Base-by-base conservation (phyloP, 805 yeast genomes). In the Starmerella floricola region DNA sequence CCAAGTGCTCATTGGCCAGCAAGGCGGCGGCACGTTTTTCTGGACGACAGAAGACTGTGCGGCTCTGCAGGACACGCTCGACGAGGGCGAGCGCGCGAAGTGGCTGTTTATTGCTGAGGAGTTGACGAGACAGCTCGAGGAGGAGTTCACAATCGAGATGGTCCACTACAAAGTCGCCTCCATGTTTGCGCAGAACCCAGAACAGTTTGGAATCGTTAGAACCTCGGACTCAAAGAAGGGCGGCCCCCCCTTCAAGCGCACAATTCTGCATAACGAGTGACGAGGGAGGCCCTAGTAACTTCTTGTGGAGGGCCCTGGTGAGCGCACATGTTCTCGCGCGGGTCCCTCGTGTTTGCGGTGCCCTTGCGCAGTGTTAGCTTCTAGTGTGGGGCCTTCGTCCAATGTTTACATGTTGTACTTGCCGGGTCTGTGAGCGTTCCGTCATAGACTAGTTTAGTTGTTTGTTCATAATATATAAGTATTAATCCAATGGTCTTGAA, bases 1-100 rank as follows among this genome's bases (percentile, higher is more conserved):
- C 53, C 88, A 80, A 59, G 88, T 80, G 3, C 67, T 80, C 36
- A 79, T 81, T 49, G 91, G 91, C 4, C 88, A 80, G 56, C 88
- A 80, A 53, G 88, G 88, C 3, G 79, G 81, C 27, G 81, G 80
- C 11, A 68, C 76, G 1, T 70, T 74, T 19, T 70, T 73, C 24
- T 79, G 85, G 79, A 73, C 71, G 8, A 52, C 63, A 1, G 73
- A 71, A 13, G 85, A 79, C 57, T 68, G 73, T 6, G 45, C 59
- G 23, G 64, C 65, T 17, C 60, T 80, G 31, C 75, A 71, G 51
- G 56, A 56, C 15, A 50, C 75, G n/a, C 59, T 79, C 8, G 87
- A 80, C 54, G 76, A 72, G 33, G 85, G 79, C 1, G 88, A 80
- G 53, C 49, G 71, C 32, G 84, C 77, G 45, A 80, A 80, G 54